Evolutionary conservation across 805 yeast species (phyloP), one percentile per base, ranked within the genome.

Genomic region (Candida chilensis): DNA sequence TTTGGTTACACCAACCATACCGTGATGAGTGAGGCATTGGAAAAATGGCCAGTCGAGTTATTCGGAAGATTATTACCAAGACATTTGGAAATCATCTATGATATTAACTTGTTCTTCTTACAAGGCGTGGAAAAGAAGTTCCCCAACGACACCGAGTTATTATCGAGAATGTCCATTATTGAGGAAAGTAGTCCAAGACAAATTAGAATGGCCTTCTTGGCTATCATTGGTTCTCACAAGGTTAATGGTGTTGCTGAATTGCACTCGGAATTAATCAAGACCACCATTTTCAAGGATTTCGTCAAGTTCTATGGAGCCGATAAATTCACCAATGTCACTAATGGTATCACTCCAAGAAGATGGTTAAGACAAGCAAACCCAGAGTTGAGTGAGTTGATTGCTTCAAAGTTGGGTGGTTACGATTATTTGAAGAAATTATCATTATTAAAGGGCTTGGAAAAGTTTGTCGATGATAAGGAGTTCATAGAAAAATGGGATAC

Each of bases 281-380:
- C 92, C 19, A 85, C 95, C 4, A 83, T 87, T 42, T 87, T 87
- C 61, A 78, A 78, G 52, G 96, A 88, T 57, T 87, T 87, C 50
- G 96, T 87, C 33, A 70, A 68, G 37, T 68, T 87, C 21, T 87
- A 73, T 45, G 96, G 96, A 29, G 47, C 67, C 15, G 84, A 83
- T 38, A 84, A 82, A 57, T 87, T 87, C 57, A 83, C 84, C 31
- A 87, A 87, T 47, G 95, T 87, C 37, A 87, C 96, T 29, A 87
- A 87, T 54, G 96, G 96, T 60, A 77, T 87, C 49, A 87, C 96
- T 3, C 96, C 96, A 44, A 77, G 96, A 68, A 78, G 96, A 60
- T 87, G 96, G 96, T 71, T 87, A 50, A 78, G 76, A 52, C 95
- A 87, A 60, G 95, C 96, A 30, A 88, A 87, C 55, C 96, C 96